Conservation (phyloP, 352 stramenopile genomes). For the Globisporangium rhizosaccharum region DNA sequence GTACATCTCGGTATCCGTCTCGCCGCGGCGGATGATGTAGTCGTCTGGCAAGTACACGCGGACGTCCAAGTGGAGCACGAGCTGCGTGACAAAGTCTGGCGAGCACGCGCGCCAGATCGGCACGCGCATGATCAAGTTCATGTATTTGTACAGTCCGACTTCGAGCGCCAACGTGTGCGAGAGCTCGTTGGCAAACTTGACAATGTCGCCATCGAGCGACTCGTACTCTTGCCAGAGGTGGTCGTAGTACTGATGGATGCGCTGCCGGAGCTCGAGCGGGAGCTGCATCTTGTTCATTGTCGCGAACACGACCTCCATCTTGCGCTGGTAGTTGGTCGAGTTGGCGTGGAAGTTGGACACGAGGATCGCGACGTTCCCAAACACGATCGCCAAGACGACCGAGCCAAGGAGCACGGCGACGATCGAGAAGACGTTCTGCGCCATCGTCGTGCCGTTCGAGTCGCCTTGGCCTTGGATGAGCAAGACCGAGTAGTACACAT, state of each 20-base stretch:
- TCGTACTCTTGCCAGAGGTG: conserved; percentile 69
- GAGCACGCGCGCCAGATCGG: conserved; percentile 28
- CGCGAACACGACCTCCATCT: conserved; percentile 55
- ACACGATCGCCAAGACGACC: conserved; percentile 49
- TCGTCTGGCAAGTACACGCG: conserved; percentile 62
- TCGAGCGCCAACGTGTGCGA: conserved; percentile 59
- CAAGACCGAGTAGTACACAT: conserved; percentile 42
- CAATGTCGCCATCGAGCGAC: conserved; percentile 46
- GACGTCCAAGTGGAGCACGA: conserved; percentile 41
- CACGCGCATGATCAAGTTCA: conserved; percentile 50
- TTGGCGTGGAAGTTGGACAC: conserved; percentile 62
- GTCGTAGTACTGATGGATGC: conserved; percentile 65
- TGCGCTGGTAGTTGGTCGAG: conserved; percentile 49
- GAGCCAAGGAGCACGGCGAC: conserved; percentile 41
- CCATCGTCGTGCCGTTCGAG: conserved; percentile 8
- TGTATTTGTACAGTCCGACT: conserved; percentile 70
- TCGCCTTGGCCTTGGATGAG: conserved; percentile 58
- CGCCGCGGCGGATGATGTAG: conserved; percentile 45
- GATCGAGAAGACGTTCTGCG: conserved; percentile 37
- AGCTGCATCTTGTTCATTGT: conserved; percentile 52
- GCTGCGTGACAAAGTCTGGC: conserved; percentile 47
- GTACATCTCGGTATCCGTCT: conserved; percentile 53
- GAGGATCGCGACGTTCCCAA: conserved; percentile 54
- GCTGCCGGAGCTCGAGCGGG: conserved; percentile 34
- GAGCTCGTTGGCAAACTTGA: conserved; percentile 48